Base-by-base conservation (phyloP, 164 flowering plant species). In the Malania oleifera region DNA sequence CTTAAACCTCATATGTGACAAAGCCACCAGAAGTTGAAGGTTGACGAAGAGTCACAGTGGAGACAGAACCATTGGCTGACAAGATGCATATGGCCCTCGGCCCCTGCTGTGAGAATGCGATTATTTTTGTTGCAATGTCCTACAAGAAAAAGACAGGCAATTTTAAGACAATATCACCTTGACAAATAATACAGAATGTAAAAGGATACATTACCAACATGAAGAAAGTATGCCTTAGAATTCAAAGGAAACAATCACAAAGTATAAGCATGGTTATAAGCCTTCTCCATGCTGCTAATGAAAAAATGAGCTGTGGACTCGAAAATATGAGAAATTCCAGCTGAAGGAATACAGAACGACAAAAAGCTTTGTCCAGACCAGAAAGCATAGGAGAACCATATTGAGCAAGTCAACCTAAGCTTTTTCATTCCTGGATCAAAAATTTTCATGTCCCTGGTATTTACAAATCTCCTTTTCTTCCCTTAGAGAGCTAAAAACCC, bases 61-160 rank as follows among this genome's bases (percentile, higher is more conserved):
- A 86, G 41, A 91, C 82, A 53, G 90, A 76, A 60, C 97, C 97
- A 66, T 69, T 83, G 41, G 93, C 97, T 47, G 97, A 86, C 64
- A 91, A 74, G 47, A 91, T 70, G 65, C 93, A 88, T 31, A 87
- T 66, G 52, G 86, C 84, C 71, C 93, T 77, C 45, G 83, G 84
- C n/a, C 93, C 87, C 58, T 84, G 93, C 61, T 82, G 89, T 14
- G 89, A 78, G 73, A 91, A 86, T 56, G 91, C 65, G 78, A 86
- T 69, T 44, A 91, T 72, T 71, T 84, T 91, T 39, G 87, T 59
- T n/a, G 87, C 80, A 35, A 91, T 77, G 68, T 91, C 96, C 98
- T 91, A 68, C 68, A 67, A 5, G 48, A 4, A 53, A 26, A 57
- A 29, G 17, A 39, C 0, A 55, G 27, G 60, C 29, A 31, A 43